These are phyloP conservation scores for Plasmodium chabaudi DNA, from an alignment of 169 alveolate genomes.

Conservation along the genomic window DNA sequence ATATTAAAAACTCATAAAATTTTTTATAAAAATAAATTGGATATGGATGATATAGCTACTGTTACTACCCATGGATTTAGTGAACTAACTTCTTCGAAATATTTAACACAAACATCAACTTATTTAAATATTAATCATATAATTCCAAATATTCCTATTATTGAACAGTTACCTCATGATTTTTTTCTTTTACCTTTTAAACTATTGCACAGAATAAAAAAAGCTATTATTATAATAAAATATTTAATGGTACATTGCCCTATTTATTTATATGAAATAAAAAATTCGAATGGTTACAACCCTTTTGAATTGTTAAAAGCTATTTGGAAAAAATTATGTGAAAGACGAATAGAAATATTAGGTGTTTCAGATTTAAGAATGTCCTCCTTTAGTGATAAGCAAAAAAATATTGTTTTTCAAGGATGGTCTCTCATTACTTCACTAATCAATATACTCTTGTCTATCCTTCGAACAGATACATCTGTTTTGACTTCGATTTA, in stretches of 20 bases:
- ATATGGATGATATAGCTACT: conserved; percentile 1
- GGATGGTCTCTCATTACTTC: conserved; percentile 73
- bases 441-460: conserved; percentile 2
- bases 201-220: conserved; percentile 59
- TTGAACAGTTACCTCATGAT: conserved; percentile 32
- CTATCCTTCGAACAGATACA: conserved; percentile 32
- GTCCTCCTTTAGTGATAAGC: conserved; percentile 30
- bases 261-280: conserved; percentile 32
- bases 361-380: conserved; percentile 24
- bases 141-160: conserved; percentile 25
- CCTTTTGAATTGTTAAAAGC: conserved; percentile 51
- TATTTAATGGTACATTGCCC: conserved; percentile 26
- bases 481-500: conserved; percentile 61
- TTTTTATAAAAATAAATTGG: conserved; percentile 9
- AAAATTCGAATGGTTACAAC: conserved; percentile 31
- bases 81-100: conserved; percentile 19
- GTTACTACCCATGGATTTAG: conserved; percentile 7
- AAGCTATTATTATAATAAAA: conserved; percentile 43
- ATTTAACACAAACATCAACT: conserved; percentile 4
- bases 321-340: conserved; percentile 35
- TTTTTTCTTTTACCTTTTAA: conserved; percentile 47
- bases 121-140: conserved; percentile 12
- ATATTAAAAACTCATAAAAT: conserved; percentile 40
- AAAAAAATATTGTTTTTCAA: conserved; percentile 33
- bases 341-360: conserved; percentile 23